These are phyloP conservation scores for Curvularia verruculosa DNA, from an alignment of 2,329 filamentous ascomycete genomes.

Conservation along the genomic window DNA sequence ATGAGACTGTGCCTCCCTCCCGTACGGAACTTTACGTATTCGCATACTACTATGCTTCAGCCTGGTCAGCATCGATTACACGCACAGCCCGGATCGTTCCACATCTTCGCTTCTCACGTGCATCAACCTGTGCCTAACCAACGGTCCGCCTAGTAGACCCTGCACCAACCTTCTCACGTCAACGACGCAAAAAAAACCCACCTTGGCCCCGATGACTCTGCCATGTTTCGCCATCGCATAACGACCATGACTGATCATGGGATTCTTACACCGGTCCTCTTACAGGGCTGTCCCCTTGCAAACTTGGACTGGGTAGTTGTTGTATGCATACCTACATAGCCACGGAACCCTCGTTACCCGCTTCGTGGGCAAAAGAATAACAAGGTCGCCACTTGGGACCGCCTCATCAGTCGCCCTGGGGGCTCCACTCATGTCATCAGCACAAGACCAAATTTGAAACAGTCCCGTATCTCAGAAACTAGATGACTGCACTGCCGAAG, in stretches of 20 bases:
- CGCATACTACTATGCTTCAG: too few species aligned
- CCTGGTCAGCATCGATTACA: too few species aligned
- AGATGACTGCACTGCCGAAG: too few species aligned
- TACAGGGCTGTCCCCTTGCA: slow-evolving; percentile 5
- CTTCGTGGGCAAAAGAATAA: slow-evolving; percentile 10
- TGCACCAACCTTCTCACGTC: neutral
- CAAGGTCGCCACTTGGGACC: too few species aligned
- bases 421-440: slow-evolving; percentile 6
- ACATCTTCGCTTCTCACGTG: neutral
- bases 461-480: slow-evolving; percentile 6
- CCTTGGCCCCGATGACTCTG: neutral
- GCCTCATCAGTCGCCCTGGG: slow-evolving; percentile 5
- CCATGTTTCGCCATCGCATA: slow-evolving; percentile 3
- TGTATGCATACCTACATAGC: slow-evolving; percentile 26
- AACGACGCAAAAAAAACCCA: slow-evolving; percentile 6
- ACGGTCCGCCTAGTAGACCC: neutral
- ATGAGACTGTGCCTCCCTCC: neutral
- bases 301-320: slow-evolving; percentile 9
- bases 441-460: slow-evolving; percentile 24
- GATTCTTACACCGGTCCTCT: neutral
- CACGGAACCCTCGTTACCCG: slow-evolving; percentile 22
- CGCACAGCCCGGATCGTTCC: too few species aligned
- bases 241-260: slow-evolving; percentile 1
- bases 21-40: too few species aligned
- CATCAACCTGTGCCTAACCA: neutral